These are phyloP conservation scores for Daldinia loculata DNA, from an alignment of 495 filamentous ascomycete species.

Conservation along the genomic window DNA sequence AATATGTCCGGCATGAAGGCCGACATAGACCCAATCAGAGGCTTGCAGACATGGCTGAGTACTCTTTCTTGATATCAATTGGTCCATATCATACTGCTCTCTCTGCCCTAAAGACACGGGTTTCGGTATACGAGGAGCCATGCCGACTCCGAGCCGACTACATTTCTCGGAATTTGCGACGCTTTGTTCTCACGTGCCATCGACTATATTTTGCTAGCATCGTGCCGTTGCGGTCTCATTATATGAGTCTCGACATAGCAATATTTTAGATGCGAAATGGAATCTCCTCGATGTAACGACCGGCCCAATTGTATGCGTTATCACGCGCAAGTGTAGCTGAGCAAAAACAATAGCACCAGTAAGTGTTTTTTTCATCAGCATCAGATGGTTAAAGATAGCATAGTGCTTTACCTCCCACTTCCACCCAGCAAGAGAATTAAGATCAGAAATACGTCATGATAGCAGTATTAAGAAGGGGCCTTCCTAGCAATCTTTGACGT, in stretches of 20 bases:
- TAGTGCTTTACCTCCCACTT: background rate
- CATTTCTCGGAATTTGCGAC: background rate
- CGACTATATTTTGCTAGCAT: background rate
- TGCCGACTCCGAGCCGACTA: background rate
- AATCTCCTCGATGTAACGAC: background rate
- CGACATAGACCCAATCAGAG: background rate
- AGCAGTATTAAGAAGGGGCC: background rate
- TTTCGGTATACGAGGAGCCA: background rate
- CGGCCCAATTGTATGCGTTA: background rate
- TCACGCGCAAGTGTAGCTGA: background rate
- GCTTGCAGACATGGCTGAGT: background rate
- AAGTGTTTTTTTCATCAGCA: background rate
- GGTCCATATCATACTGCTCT: background rate
- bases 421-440: background rate
- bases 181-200: background rate
- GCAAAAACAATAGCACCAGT: background rate
- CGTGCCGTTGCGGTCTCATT: background rate
- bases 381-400: background rate
- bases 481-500: background rate
- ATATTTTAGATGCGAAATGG: background rate
- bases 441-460: background rate
- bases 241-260: background rate
- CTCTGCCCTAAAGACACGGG: background rate
- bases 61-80: background rate
- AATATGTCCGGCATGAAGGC: background rate